Evolutionary conservation across 352 stramenopile genomes (phyloP), one percentile per base, ranked within the genome.

Genomic region (Globisporangium viniferum): DNA sequence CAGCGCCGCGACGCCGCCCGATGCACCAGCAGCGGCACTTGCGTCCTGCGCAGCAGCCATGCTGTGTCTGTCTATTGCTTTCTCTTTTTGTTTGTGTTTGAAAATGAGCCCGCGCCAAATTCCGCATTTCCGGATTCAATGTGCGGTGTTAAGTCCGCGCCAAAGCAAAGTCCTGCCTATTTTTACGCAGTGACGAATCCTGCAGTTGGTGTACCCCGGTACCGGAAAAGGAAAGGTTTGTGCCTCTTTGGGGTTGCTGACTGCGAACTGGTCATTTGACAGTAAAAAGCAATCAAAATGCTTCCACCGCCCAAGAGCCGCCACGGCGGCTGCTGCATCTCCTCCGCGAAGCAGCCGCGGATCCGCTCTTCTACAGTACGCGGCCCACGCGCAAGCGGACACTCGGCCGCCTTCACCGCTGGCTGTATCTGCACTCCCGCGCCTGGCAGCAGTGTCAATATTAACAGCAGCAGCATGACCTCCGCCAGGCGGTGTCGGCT

Each of bases 1-100:
- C 49, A 90, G 71, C 60, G 76, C 65, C 62, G 73, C 64, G 54
- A 85, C 59, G 31, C 51, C 63, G 62, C 31, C 62, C 29, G 14
- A 54, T 15, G 57, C 41, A 49, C 41, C 15, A n/a, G 14, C 15
- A 20, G 41, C 41, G 18, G 41, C 15, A 49, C 41, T 49, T 15
- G 41, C 44, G 18, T 24, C 18, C 18, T 49, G 39, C 39, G 39
- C 41, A 20, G 41, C 41, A 49, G 18, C 56, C 64, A 59, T 57
- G 31, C 24, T 27, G 31, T 18, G 14, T 36, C 59, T 58, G 54
- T 36, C 33, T 41, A 2, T 49, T 58, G 41, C 24, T 36, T 51
- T 36, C 24, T 24, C 46, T 46, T 68, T 68, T 68, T 58, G 64
- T 57, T 29, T 66, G 67, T 71, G 59, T 66, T 71, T 71, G 59